Evolutionary conservation across 176 grass and related monocot genomes (phyloP).

Genomic region (Lolium rigidum): DNA sequence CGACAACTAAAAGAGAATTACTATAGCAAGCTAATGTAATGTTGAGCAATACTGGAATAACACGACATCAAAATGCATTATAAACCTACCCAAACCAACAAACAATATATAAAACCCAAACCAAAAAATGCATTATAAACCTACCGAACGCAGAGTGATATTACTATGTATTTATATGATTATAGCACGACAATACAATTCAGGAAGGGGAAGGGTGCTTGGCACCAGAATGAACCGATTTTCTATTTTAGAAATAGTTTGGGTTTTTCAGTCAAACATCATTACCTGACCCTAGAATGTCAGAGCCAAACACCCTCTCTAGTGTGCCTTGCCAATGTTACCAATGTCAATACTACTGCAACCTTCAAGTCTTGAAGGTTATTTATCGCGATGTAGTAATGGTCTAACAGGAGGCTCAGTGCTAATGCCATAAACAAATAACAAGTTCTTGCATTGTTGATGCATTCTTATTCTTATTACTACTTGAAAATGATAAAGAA

Average conservation of each 20-base stretch:
- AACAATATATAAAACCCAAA: no score
- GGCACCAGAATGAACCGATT: neutral
- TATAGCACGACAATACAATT: neutral
- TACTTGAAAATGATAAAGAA: no score
- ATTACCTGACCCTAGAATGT: neutral
- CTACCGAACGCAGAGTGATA: neutral
- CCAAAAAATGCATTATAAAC: no score
- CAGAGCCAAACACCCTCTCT: neutral
- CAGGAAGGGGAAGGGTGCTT: neutral
- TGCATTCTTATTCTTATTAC: no score
- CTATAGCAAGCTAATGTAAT: no score
- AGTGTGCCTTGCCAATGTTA: neutral
- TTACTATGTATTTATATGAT: neutral
- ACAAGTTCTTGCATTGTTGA: neutral
- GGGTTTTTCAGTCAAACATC: neutral
- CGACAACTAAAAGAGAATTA: neutral
- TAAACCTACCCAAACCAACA: no score
- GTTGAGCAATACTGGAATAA: neutral
- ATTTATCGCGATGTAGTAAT: neutral
- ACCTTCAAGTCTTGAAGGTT: neutral
- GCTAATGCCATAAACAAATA: conserved; percentile 25
- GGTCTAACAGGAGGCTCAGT: neutral
- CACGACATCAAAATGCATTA: conserved; percentile 29
- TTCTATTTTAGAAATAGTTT: neutral
- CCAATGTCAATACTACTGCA: neutral